Percentiles rank a stretch among this genome's conserved stretches.
These are phyloP conservation scores for Vanderwaltozyma verrucispora DNA, from an alignment of 805 yeast species.

Conservation along the genomic window DNA sequence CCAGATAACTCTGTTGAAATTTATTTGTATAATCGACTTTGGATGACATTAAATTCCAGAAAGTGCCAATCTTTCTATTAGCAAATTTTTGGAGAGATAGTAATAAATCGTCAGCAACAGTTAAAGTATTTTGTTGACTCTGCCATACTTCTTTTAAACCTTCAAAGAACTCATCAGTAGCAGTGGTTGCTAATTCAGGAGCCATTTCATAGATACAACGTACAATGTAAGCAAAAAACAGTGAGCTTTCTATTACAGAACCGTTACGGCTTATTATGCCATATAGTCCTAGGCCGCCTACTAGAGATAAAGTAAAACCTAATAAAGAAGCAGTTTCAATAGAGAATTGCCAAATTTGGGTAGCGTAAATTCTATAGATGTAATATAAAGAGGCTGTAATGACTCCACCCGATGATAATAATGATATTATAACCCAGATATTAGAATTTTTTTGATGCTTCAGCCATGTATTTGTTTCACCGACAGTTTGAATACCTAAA, in stretches of 20 bases:
- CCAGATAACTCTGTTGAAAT: not conserved
- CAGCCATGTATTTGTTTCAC: constrained; percentile 70
- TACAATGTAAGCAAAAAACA: constrained; percentile 82
- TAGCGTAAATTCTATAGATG: constrained; percentile 71
- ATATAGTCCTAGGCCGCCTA: constrained; percentile 62
- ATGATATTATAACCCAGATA: constrained; percentile 64
- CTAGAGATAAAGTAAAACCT: constrained; percentile 74
- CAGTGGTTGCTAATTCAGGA: constrained; percentile 66
- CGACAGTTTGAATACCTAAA: constrained; percentile 83
- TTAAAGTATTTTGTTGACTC: constrained; percentile 24
- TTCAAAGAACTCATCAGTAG: constrained; percentile 34
- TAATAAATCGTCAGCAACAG: constrained; percentile 26
- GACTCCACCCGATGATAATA: constrained; percentile 62
- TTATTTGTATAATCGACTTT: not conserved
- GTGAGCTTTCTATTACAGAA: constrained; percentile 80
- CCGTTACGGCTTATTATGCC: constrained; percentile 82
- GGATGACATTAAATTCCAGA: not conserved
- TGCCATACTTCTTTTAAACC: constrained; percentile 31
- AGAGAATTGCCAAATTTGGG: constrained; percentile 63
- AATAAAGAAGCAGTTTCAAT: constrained; percentile 68
- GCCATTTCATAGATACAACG: constrained; percentile 88
- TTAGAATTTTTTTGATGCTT: constrained; percentile 45
- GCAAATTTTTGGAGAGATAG: constrained; percentile 19
- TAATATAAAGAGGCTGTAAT: constrained; percentile 71
- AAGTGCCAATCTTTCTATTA: constrained; percentile 5